A percentile compares a stretch with the other conserved stretches of the same genome.
Conservation (phyloP, 495 filamentous ascomycete species). For the Hypoxylon subgilvum region DNA sequence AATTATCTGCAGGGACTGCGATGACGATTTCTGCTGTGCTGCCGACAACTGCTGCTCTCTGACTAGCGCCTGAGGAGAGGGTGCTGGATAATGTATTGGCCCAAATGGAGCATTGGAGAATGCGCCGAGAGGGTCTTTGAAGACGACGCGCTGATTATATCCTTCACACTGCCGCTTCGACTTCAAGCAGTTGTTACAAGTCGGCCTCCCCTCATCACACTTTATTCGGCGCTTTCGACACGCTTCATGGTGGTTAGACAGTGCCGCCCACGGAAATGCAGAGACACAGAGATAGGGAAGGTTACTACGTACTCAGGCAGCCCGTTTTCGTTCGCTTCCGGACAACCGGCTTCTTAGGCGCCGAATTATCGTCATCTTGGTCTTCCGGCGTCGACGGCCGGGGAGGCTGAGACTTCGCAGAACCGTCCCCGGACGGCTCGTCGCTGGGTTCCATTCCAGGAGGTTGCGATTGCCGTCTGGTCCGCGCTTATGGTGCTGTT, state of each 20-base stretch:
- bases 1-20: slow-evolving; percentile 46
- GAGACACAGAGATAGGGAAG: neutral
- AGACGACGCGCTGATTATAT: slow-evolving; percentile 89
- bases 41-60: slow-evolving; percentile 44
- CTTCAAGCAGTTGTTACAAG: slow-evolving; percentile 88
- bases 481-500: slow-evolving; percentile 4
- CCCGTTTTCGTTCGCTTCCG: slow-evolving; percentile 94
- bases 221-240: slow-evolving; percentile 96
- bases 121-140: slow-evolving; percentile 84
- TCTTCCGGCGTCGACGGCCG: slow-evolving; percentile 35
- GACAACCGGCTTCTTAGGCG: slow-evolving; percentile 43
- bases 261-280: slow-evolving; percentile 2
- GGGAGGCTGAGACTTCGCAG: slow-evolving; percentile 27
- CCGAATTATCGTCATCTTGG: slow-evolving; percentile 38
- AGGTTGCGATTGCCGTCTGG: slow-evolving; percentile 3
- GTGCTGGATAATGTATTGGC: slow-evolving; percentile 42
- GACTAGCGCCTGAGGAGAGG: slow-evolving; percentile 37
- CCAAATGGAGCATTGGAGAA: slow-evolving; percentile 49
- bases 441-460: slow-evolving; percentile 36
- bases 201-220: slow-evolving; percentile 93
- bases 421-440: slow-evolving; percentile 19
- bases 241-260: slow-evolving; percentile 57
- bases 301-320: slow-evolving; percentile 77
- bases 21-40: slow-evolving; percentile 45
- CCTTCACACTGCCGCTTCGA: slow-evolving; percentile 94